phyloP scores from a whole-genome alignment of 1,284 basidiomycete genomes.

The Exobasidium cylindrosporum region DNA sequence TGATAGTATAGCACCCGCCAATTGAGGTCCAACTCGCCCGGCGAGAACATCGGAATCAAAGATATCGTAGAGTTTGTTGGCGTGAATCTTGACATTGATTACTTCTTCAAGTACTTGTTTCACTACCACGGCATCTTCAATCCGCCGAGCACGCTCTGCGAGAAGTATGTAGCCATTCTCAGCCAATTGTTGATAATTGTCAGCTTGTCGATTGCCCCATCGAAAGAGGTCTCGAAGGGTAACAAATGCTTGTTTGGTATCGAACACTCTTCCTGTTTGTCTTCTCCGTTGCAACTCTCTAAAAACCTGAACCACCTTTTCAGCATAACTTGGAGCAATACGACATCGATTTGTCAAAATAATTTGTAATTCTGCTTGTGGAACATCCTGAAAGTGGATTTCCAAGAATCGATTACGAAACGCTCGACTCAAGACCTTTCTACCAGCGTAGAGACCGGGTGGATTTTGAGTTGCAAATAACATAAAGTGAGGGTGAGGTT shows the following conservation, averaged over 20 bases:
- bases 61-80: constrained; percentile 61
- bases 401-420: constrained; percentile 99
- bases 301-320: constrained; percentile 87
- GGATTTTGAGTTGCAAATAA: constrained; percentile 98
- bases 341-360: constrained; percentile 61
- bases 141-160: constrained; percentile 80
- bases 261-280: constrained; percentile 87
- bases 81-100: constrained; percentile 81
- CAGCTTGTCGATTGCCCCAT: constrained; percentile 83
- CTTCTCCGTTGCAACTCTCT: constrained; percentile 87
- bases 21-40: constrained; percentile 27
- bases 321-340: constrained; percentile 65
- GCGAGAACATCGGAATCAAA: constrained; percentile 19
- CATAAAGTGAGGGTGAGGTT: constrained; percentile 94
- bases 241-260: constrained; percentile 94
- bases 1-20: constrained; percentile 21
- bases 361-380: constrained; percentile 85
- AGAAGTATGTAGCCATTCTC: constrained; percentile 97
- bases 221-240: constrained; percentile 95
- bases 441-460: constrained; percentile 91
- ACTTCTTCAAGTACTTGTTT: constrained; percentile 87
- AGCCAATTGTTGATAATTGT: constrained; percentile 86
- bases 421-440: constrained; percentile 90
- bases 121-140: constrained; percentile 82
- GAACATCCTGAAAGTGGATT: constrained; percentile 96